Evolutionary conservation across 352 stramenopile species (phyloP), one percentile per base, ranked within the genome.

Genomic region (Globisporangium paroecandrum): DNA sequence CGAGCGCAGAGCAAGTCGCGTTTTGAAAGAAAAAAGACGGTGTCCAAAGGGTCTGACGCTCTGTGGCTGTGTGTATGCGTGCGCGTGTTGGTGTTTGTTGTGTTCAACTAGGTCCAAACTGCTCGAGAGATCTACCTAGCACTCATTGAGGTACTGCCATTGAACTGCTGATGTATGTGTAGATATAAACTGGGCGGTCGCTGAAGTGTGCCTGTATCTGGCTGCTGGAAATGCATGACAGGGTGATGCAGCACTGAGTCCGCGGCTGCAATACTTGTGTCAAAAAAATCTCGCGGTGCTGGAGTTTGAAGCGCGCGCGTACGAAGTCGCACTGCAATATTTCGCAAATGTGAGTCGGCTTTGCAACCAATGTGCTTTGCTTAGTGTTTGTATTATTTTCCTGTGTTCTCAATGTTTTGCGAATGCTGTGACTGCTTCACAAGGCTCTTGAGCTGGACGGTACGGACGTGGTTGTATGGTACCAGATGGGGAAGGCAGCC

Each of bases 391-490:
- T 3, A 24, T 7, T 47, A 8, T 12, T 20, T 54, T 58, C 24
- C 10, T 29, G 15, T 58, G 41, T 58, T 32, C 55, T 61, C 55
- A 61, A 20, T 41, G 29, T 6, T 3, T 3, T 41, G 61, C 12
- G 25, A 36, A 20, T 64, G 13, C 15, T n/a, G 55, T 22, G 24
- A 53, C 12, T 49, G 15, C 41, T 49, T 56, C 18, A 47, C 20
- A 24, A 87, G 78, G 85, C 85, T 20, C 43, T 93, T 13, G 71
- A 75, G 27, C 55, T 90, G 25, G 85, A 93, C 59, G 82, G 68
- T 1, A 89, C 85, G 20, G 85, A 93, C 67, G 85, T 89, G n/a
- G 69, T 91, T 9, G 83, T 93, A 32, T 93, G 85, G 85, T 84
- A 72, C 64, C 78, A 93, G 43, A 86, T 91, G 81, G 82, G 73